These are phyloP conservation scores for Nakazawaea ernobii DNA, from an alignment of 805 yeast species.

Conservation along the genomic window DNA sequence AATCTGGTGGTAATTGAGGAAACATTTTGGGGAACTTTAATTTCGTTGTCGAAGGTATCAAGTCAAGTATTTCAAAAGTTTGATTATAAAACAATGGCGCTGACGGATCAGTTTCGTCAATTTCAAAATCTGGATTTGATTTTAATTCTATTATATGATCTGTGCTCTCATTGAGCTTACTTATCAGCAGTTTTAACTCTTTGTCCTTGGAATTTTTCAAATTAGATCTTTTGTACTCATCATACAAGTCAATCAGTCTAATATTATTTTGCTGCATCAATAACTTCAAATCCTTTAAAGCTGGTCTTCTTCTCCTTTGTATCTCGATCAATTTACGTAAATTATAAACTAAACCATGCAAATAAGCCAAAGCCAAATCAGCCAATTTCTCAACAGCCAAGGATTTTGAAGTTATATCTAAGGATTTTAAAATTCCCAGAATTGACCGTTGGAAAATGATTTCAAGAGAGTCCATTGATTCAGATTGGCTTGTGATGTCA, in stretches of 20 bases:
- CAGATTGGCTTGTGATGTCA: neutral
- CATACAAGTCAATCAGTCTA: slow-evolving; percentile 30
- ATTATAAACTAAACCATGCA: slow-evolving; percentile 32
- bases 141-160: slow-evolving; percentile 13
- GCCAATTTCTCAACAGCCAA: slow-evolving; percentile 35
- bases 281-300: slow-evolving; percentile 44
- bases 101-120: slow-evolving; percentile 29
- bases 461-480: slow-evolving; percentile 2
- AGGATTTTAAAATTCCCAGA: slow-evolving; percentile 28
- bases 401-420: slow-evolving; percentile 24
- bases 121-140: slow-evolving; percentile 9
- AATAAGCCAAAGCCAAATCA: slow-evolving; percentile 27
- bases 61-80: slow-evolving; percentile 42
- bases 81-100: slow-evolving; percentile 49
- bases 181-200: slow-evolving; percentile 6
- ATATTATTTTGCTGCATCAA: slow-evolving; percentile 39
- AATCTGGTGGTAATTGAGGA: slow-evolving; percentile 91
- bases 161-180: slow-evolving; percentile 12
- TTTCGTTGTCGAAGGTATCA: slow-evolving; percentile 47
- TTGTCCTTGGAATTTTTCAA: slow-evolving; percentile 14
- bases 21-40: slow-evolving; percentile 48
- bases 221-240: slow-evolving; percentile 26
- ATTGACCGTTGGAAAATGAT: slow-evolving; percentile 21
- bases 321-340: slow-evolving; percentile 48
- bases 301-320: slow-evolving; percentile 55